Base-by-base conservation (phyloP, 2,329 filamentous ascomycete species). In the Zymoseptoria passerinii region DNA sequence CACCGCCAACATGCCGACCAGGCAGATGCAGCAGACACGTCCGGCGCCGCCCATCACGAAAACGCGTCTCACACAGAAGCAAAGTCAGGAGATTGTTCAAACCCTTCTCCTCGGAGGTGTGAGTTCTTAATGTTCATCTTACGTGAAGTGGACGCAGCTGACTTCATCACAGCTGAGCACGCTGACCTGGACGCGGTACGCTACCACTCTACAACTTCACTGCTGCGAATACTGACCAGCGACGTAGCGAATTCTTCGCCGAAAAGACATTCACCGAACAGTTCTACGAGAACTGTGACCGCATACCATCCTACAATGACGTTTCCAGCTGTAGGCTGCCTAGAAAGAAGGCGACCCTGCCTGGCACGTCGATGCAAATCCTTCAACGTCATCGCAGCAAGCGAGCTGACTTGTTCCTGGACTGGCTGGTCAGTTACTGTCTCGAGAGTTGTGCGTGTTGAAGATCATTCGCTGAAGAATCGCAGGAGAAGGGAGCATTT, bases 401-500 rank as follows among this genome's bases (percentile, higher is more conserved):
- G 53, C 71, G 73, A 48, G 75, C 73, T 1, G 75, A 81, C 62
- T 65, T 62, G 56, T 71, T 81, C 20, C 69, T 81, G 4, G 72
- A 78, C 61, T 74, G 77, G 66, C 71, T 81, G 60, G 79, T 80
- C 67, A 64, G 73, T 65, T 48, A 67, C 59, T 29, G 9, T 18
- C n/a, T 27, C 19, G 19, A 52, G 35, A 44, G n/a, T n/a, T 16
- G 16, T 44, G 28, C 23, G n/a, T 28, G 50, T 23, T 20, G 9
- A 27, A 52, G 23, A 18, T 13, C 35, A 10, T 28, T 20, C 20
- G 56, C 65, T 74, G 53, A 76, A 65, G 50, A n/a, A 5, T 28
- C 7, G n/a, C 55, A 81, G 79, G 78, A 81, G 66, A 67, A 72
- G 23, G 78, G 76, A 7, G 76, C 76, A 2, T 80, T 80, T 62